Evolutionary conservation across 2,329 filamentous ascomycete species (phyloP).

Genomic region (Dactylellina sp.): DNA sequence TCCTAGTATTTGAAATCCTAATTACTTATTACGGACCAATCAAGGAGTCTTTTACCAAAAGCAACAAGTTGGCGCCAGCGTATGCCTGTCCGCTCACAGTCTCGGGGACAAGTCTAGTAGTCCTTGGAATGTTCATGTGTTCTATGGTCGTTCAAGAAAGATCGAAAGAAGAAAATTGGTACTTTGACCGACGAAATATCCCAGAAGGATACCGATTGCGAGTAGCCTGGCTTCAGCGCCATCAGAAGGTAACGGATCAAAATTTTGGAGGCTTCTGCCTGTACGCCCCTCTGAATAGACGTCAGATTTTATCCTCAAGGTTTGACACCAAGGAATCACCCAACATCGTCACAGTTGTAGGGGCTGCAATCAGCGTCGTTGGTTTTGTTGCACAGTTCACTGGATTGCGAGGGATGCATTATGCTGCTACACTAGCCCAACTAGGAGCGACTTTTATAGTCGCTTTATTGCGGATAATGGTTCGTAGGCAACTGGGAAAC

Average conservation of each 20-base stretch:
- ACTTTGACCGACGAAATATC: conserved; percentile 1
- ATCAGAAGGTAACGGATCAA: conserved; percentile 58
- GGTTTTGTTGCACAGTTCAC: conserved; percentile 58
- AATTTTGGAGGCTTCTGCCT: conserved; percentile 56
- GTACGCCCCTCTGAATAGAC: conserved; percentile 30
- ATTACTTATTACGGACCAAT: conserved; percentile 30
- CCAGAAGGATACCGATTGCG: conserved; percentile 3
- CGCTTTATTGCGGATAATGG: conserved; percentile 43
- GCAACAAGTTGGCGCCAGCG: neutral
- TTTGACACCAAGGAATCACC: conserved; percentile 10
- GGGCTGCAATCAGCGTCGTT: conserved; percentile 24
- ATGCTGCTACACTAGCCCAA: conserved; percentile 55
- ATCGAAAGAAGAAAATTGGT: conserved; percentile 59
- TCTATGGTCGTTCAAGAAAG: conserved; percentile 62
- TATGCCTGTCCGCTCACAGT: conserved; percentile 61
- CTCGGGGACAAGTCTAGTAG: conserved; percentile 61
- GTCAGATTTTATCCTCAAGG: conserved; percentile 10
- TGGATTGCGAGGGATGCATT: conserved; percentile 57
- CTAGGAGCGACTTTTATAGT: conserved; percentile 48
- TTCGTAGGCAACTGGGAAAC: conserved; percentile 51
- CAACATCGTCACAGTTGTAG: conserved; percentile 17
- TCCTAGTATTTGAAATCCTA: conserved; percentile 25
- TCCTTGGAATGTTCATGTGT: conserved; percentile 61
- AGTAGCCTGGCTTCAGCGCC: conserved; percentile 58
- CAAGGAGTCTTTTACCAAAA: conserved; percentile 19